Percentiles rank a stretch among this genome's conserved stretches.
These are phyloP conservation scores for Colletotrichum tanaceti DNA, from an alignment of 2,329 filamentous ascomycete species.

Conservation along the genomic window DNA sequence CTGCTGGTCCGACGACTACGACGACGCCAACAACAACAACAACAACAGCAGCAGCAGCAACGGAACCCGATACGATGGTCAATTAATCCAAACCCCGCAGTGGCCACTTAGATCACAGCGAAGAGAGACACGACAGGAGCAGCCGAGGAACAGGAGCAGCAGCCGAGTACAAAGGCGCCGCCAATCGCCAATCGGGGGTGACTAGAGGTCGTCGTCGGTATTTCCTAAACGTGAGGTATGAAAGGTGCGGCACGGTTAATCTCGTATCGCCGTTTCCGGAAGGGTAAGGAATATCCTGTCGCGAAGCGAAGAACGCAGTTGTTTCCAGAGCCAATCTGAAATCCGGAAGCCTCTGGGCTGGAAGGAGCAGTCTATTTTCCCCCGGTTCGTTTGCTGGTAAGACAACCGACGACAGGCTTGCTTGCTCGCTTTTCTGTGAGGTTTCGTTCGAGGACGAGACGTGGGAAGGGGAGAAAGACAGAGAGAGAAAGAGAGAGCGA, in stretches of 20 bases:
- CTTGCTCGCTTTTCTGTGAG: conserved; percentile 4
- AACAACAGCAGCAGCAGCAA: too few relatives aligned
- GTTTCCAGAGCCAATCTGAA: conserved; percentile 14
- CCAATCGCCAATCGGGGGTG: conserved; percentile 11
- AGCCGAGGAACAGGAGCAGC: conserved; percentile 9
- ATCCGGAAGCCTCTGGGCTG: conserved; percentile 14
- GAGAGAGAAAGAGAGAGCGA: conserved; percentile 13
- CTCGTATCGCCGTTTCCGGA: conserved; percentile 22
- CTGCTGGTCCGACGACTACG: conserved; percentile 10
- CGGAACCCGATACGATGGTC: conserved; percentile 14
- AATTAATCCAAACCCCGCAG: conserved; percentile 23
- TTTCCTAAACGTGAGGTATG: not conserved
- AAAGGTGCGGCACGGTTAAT: conserved; percentile 6
- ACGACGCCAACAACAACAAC: conserved; percentile 17
- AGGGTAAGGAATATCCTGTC: conserved; percentile 36
- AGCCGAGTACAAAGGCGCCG: conserved; percentile 23
- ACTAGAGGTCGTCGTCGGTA: not conserved
- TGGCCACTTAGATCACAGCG: conserved; percentile 32
- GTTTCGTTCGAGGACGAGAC: not conserved
- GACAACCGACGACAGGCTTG: not conserved
- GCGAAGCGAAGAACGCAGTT: conserved; percentile 12
- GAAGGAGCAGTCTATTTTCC: not conserved
- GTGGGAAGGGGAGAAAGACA: not conserved
- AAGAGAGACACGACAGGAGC: conserved; percentile 24
- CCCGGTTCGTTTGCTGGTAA: not conserved